These are phyloP conservation scores for Phylloporus rhodoxanthus DNA, from an alignment of 768 basidiomycete genomes.

Conservation along the genomic window DNA sequence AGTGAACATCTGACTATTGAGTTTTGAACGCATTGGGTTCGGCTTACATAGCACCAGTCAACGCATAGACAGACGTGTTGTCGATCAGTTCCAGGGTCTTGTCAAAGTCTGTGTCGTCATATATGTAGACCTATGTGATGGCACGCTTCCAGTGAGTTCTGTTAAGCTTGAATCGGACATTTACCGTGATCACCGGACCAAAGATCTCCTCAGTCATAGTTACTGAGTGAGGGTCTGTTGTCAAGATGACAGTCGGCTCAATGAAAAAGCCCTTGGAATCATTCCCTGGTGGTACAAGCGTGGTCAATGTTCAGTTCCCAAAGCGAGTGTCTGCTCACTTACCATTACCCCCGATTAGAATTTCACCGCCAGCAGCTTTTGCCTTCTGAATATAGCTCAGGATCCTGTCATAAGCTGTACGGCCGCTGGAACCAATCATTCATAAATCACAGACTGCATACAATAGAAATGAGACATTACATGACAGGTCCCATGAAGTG, in stretches of 20 bases:
- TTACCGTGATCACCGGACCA: conserved; percentile 88
- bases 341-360: conserved; percentile 83
- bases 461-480: conserved; percentile 35
- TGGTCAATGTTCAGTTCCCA: not conserved
- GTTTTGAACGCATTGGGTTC: not conserved
- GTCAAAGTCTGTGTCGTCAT: conserved; percentile 81
- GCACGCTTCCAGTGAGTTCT: not conserved
- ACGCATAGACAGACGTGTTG: conserved; percentile 76
- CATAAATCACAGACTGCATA: not conserved
- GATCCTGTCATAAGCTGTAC: conserved; percentile 86
- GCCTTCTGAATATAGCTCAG: conserved; percentile 79
- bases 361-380: conserved; percentile 81
- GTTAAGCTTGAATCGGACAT: conserved; percentile 11
- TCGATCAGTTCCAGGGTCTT: conserved; percentile 85
- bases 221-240: conserved; percentile 80
- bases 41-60: conserved; percentile 91
- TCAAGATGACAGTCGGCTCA: conserved; percentile 90
- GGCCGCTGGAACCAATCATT: conserved; percentile 44
- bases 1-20: conserved; percentile 5
- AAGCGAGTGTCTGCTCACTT: conserved; percentile 13
- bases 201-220: conserved; percentile 97
- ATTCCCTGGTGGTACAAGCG: conserved; percentile 46
- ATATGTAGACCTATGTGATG: conserved; percentile 69
- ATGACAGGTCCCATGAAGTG: conserved; percentile 98
- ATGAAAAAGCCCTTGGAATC: conserved; percentile 91